These are phyloP conservation scores for Waltergamsia citrina DNA, from an alignment of 2,329 filamentous ascomycete species.

Conservation along the genomic window DNA sequence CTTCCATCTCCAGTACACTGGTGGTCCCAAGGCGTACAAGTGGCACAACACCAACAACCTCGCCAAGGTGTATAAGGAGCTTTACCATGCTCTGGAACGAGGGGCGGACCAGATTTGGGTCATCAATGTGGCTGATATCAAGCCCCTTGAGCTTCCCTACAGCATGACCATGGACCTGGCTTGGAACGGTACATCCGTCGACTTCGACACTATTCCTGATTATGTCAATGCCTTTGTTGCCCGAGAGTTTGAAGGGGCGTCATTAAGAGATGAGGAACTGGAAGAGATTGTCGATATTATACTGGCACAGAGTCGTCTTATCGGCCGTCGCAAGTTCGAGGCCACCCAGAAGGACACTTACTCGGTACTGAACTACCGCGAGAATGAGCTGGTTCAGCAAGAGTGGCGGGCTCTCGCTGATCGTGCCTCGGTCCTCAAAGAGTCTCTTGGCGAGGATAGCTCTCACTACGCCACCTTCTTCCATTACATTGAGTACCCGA, in stretches of 20 bases:
- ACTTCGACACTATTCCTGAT: constrained; percentile 25
- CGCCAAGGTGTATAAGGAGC: constrained; percentile 26
- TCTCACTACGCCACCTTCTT: constrained; percentile 38
- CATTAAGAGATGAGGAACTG: constrained; percentile 28
- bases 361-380: constrained; percentile 49
- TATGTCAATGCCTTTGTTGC: constrained; percentile 37
- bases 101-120: constrained; percentile 50
- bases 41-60: constrained; percentile 47
- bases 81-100: constrained; percentile 34
- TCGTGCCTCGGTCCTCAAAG: too few relatives aligned
- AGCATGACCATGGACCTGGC: constrained; percentile 46
- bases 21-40: constrained; percentile 21
- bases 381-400: constrained; percentile 32
- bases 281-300: constrained; percentile 35
- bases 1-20: constrained; percentile 33
- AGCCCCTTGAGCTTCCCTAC: constrained; percentile 47
- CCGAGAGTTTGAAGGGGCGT: constrained; percentile 35
- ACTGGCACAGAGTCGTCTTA: constrained; percentile 30
- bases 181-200: constrained; percentile 32
- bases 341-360: constrained; percentile 16
- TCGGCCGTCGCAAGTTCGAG: constrained; percentile 23
- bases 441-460: constrained; percentile 19
- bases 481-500: constrained; percentile 23
- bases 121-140: constrained; percentile 56
- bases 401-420: constrained; percentile 32